Base-by-base conservation (phyloP, 1,284 basidiomycete species). In the Ustilago hordei region DNA sequence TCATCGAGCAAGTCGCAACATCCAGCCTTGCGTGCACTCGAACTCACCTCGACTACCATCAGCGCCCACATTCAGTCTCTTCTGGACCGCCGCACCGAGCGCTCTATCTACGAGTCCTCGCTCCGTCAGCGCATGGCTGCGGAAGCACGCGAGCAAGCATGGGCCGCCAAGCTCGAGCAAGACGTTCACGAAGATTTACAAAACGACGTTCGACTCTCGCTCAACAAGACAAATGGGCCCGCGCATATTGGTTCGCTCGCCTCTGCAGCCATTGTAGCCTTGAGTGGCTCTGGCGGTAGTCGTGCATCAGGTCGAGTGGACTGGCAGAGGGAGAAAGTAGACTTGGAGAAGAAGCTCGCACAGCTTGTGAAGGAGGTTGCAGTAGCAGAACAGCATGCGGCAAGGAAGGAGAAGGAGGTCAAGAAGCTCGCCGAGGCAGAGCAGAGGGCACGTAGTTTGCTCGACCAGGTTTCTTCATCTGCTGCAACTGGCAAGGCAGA, bases 281-380 rank as follows among this genome's bases (percentile, higher is more conserved):
- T 64, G 19, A 61, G 61, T 28, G 72, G 62, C 4, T n/a, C 55
- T 28, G 47, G 36, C 4, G 55, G 35, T 12, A 60, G 60, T 12
- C 57, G 65, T 3, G 35, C 69, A 15, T 61, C 61, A n/a, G 52
- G 69, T n/a, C 64, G 65, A 11, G 41, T 74, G 19, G 62, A 66
- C 53, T 75, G 72, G 76, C 64, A 75, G 35, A 64, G 61, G 34
- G 74, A 78, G n/a, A 78, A 69, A 50, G 32, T 45, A 2, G 73
- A 75, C 7, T 45, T 78, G 50, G 76, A 75, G 39, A 75, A 62
- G 59, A 72, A 69, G 43, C 63, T 77, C 28, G 54, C 64, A 13
- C 62, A 75, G 36, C 59, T 67, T 9, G 52, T 70, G 57, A 69
- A 65, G 28, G 56, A 69, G 34, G 43, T 78, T 2, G 76, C 65